Base-by-base conservation (phyloP, 2,329 filamentous ascomycete species). In the Beauveria sp. region DNA sequence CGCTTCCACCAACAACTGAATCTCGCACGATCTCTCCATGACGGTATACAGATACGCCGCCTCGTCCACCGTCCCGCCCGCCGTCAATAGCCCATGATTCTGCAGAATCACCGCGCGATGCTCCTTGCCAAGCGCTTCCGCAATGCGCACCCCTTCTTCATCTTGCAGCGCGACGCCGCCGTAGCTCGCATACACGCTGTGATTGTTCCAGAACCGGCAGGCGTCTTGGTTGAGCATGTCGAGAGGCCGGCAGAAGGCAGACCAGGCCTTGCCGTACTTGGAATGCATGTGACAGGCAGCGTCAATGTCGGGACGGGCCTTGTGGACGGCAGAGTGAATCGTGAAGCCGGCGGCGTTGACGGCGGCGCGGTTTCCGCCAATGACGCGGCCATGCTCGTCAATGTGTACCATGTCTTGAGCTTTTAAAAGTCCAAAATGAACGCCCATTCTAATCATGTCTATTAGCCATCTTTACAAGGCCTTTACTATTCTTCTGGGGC, bases 221-320 rank as follows among this genome's bases (percentile, higher is more conserved):
- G 86, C 81, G 70, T 86, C 88, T 74, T 85, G 87, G 58, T 83
- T 88, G 60, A 90, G 75, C 86, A 90, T 90, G 63, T 90, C 87
- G 20, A 91, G 75, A 2, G 81, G 82, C 28, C 75, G 78, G 79
- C 86, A 68, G 22, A 91, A 90, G 1, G 79, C 78, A 58, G 81
- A 83, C 86, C 86, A 90, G 1, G 87, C 87, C 51, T 87, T 84
- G 0, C 88, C 88, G 16, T 81, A 79, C 45, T 78, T 78, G n/a
- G 81, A 83, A 70, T 91, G 88, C 3, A 84, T 83, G 68, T 91
- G 88, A 71, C 86, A 89, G 34, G 87, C 82, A 20, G 88, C 86
- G 66, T 85, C 78, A 42, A 87, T 83, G 69, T 89, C 81, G 4
- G 82, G 81, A 38, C 87, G 77, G 5, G 85, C 85, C 73, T 85